Evolutionary conservation across 208 protist species (phyloP), one percentile per base, ranked within the genome.

Genomic region (Trypanosoma vivax): DNA sequence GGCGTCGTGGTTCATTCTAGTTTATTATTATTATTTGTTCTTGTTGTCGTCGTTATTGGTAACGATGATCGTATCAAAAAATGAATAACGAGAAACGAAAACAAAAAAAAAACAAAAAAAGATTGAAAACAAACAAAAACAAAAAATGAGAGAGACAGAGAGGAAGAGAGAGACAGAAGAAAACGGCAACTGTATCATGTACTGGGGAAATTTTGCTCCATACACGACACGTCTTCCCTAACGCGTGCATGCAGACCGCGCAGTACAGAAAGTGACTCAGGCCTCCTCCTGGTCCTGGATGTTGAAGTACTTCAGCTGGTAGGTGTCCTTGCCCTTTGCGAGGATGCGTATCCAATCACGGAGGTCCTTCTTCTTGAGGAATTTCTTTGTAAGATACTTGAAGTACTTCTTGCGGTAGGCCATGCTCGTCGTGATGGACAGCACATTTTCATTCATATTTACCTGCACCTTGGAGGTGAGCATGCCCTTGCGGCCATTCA

Each of bases 311-410:
- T 95, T 94, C 40, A 99, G 82, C 80, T 98, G 77, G 86, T 99
- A 99, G 46, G 75, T 88, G 62, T 85, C 74, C 81, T 98, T 97
- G 62, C 76, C 88, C 60, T 81, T 94, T 45, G 97, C 73, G 35
- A 99, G 83, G 58, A 99, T 96, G 65, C 93, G 92, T 47, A 99
- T 85, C 83, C 87, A 99, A 65, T 99, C 97, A 58, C 96, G 88
- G 49, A 98, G 85, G 59, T 97, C 79, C 76, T 98, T 90, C 88
- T 98, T 98, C 90, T 99, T 99, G 51, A 99, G 81, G 86, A 95
- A 99, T 85, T 98, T 98, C 92, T 99, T 98, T 34, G 97, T 96
- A 31, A 99, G 79, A 79, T 99, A 99, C 89, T 99, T 99, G 62
- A 99, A 86, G 89, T 99, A 99, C 74, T 97, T 90, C 92, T 99